Evolutionary conservation across 805 yeast species (phyloP).

Genomic region (Saccharomyces mikatae): DNA sequence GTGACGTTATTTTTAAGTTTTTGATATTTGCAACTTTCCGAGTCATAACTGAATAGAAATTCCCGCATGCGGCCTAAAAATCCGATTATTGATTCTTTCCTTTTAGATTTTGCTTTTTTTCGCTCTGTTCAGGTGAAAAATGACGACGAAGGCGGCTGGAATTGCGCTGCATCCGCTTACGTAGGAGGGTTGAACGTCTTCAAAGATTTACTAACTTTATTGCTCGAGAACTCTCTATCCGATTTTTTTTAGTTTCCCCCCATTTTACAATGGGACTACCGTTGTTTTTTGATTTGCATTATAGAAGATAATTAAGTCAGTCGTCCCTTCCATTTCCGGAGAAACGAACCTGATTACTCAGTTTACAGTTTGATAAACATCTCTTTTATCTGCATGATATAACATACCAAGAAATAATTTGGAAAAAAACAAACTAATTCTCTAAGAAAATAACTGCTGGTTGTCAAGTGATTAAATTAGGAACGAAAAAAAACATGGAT

Average conservation of each 20-base stretch:
- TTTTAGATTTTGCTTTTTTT: neutral
- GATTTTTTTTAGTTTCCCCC: neutral
- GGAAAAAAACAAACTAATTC: neutral
- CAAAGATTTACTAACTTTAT: neutral
- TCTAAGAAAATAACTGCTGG: neutral
- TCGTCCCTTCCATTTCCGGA: neutral
- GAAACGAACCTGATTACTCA: neutral
- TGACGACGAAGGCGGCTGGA: neutral
- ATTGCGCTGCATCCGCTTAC: neutral
- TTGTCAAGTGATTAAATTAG: neutral
- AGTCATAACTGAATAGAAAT: neutral
- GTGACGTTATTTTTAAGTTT: slow-evolving; percentile 66
- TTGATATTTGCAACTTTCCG: neutral
- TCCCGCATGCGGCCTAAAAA: neutral
- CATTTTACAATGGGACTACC: neutral
- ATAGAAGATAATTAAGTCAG: neutral
- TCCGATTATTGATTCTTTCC: neutral
- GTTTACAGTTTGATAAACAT: neutral
- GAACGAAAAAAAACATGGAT: slow-evolving; percentile 48
- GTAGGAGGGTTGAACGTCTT: neutral
- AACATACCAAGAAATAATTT: neutral
- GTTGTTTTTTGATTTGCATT: neutral
- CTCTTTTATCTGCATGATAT: neutral
- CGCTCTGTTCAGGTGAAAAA: neutral
- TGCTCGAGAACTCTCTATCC: neutral